phyloP scores from a whole-genome alignment of 164 flowering plant species.

The Chimonanthus salicifolius region DNA sequence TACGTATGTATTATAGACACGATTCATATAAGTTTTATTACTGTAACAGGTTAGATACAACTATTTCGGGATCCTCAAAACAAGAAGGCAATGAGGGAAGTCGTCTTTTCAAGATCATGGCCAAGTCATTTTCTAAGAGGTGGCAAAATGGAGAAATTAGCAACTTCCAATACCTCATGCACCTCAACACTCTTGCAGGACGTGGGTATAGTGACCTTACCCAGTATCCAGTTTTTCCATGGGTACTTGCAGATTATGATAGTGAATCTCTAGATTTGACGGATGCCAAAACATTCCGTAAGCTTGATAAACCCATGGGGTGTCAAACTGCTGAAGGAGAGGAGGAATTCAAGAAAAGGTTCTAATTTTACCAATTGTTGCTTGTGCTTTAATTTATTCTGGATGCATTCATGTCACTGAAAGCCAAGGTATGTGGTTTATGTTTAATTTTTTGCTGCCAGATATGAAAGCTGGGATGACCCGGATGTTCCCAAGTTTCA shows the following conservation, averaged over 20 bases:
- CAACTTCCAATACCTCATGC: conserved; percentile 99
- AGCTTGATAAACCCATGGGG: conserved; percentile 98
- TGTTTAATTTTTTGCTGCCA: conserved; percentile 20
- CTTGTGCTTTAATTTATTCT: neutral
- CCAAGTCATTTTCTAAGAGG: conserved; percentile 96
- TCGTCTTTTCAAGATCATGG: conserved; percentile 86
- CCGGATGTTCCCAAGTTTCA: conserved; percentile 99
- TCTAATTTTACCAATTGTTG: neutral
- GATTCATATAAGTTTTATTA: neutral
- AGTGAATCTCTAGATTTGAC: conserved; percentile 75
- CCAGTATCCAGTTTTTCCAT: conserved; percentile 99
- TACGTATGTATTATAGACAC: no score
- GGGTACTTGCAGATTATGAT: conserved; percentile 96
- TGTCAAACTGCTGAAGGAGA: conserved; percentile 95
- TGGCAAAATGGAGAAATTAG: conserved; percentile 99
- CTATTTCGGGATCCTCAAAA: conserved; percentile 90
- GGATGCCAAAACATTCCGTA: conserved; percentile 75
- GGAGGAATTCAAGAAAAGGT: conserved; percentile 97
- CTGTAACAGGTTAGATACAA: conserved; percentile 80
- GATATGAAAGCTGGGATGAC: conserved; percentile 99
- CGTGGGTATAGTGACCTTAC: conserved; percentile 99
- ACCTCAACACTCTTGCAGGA: conserved; percentile 96
- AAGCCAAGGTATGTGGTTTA: neutral
- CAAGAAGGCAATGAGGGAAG: conserved; percentile 92
- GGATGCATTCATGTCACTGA: neutral